Evolutionary conservation across 257 asterid genomes (phyloP).

Genomic region (Plantago elongata): DNA sequence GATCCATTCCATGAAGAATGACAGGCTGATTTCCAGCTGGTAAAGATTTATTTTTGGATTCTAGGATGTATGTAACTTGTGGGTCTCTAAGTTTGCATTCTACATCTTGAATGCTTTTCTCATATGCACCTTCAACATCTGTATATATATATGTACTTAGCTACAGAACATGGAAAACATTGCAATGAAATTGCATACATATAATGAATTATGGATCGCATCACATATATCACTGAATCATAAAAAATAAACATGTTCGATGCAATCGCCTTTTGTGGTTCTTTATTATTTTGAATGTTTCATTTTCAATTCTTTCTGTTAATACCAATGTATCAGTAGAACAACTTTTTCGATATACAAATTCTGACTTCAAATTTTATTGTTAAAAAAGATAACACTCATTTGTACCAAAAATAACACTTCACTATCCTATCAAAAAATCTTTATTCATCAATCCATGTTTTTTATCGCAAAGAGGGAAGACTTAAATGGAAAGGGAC

Average conservation of each 20-base stretch:
- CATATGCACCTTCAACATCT: slow-evolving; percentile 61
- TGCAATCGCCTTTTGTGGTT: neutral
- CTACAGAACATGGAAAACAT: slow-evolving; percentile 13
- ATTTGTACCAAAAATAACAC: too few species aligned
- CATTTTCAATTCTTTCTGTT: slow-evolving; percentile 14
- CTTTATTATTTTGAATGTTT: neutral
- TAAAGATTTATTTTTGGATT: slow-evolving; percentile 43
- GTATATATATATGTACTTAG: slow-evolving; percentile 20
- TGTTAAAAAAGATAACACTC: too few species aligned
- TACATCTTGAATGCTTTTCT: slow-evolving; percentile 52
- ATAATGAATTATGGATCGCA: neutral
- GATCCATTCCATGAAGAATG: slow-evolving; percentile 57
- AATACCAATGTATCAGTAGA: too few species aligned
- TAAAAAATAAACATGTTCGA: neutral
- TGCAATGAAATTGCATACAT: slow-evolving; percentile 9
- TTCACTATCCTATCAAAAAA: too few species aligned
- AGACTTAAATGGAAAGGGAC: too few species aligned
- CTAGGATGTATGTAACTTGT: slow-evolving; percentile 65
- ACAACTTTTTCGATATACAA: too few species aligned
- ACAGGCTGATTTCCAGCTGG: slow-evolving; percentile 43
- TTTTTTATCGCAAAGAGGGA: too few species aligned
- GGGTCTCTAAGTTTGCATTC: slow-evolving; percentile 64
- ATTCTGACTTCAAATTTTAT: too few species aligned
- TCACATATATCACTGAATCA: neutral
- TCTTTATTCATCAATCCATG: too few species aligned